Evolutionary conservation across 1,284 basidiomycete species (phyloP).

Genomic region (Malassezia equina): DNA sequence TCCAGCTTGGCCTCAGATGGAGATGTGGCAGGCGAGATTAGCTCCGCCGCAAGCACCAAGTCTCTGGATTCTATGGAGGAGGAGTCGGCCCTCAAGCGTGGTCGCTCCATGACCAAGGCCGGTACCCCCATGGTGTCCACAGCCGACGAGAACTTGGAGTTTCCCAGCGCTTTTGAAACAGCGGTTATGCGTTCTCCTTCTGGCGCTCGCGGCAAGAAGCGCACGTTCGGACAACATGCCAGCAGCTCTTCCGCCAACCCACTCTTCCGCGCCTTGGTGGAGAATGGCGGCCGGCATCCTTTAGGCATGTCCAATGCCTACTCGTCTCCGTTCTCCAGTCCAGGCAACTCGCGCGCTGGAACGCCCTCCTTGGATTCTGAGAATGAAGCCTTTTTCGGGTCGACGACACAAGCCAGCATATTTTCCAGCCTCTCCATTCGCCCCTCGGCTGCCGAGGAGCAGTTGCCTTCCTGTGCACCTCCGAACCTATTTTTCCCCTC

Average conservation of each 20-base stretch:
- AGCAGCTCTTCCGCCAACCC: conserved; percentile 29
- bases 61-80: background rate
- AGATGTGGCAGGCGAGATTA: background rate
- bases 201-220: conserved; percentile 40
- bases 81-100: conserved; percentile 10
- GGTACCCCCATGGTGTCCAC: conserved; percentile 18
- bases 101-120: conserved; percentile 8
- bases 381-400: conserved; percentile 35
- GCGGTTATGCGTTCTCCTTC: conserved; percentile 36
- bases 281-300: conserved; percentile 35
- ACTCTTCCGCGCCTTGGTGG: conserved; percentile 41
- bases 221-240: conserved; percentile 37
- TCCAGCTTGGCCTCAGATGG: conserved; percentile 15
- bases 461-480: conserved; percentile 46
- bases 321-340: conserved; percentile 45
- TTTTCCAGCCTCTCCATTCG: conserved; percentile 43
- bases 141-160: conserved; percentile 25
- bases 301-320: conserved; percentile 35
- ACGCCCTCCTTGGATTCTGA: conserved; percentile 36
- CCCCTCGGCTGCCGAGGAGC: conserved; percentile 30
- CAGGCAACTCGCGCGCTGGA: conserved; percentile 39
- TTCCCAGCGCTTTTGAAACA: conserved; percentile 40
- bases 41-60: background rate
- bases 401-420: conserved; percentile 30
- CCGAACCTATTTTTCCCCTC: conserved; percentile 48